These are phyloP conservation scores for Hyaloscypha variabilis DNA, from an alignment of 495 filamentous ascomycete species.

Conservation along the genomic window DNA sequence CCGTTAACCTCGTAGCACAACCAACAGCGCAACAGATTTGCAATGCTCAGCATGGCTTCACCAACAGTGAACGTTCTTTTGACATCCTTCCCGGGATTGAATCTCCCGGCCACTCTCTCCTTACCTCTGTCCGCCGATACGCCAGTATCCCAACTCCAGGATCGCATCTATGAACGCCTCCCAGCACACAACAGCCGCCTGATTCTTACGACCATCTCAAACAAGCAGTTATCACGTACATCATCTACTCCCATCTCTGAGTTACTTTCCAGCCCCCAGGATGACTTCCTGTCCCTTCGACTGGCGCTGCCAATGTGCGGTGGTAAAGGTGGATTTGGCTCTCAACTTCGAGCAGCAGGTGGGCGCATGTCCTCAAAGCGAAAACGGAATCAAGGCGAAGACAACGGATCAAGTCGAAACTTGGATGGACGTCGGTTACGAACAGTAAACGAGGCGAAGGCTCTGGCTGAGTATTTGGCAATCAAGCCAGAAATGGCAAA, in stretches of 20 bases:
- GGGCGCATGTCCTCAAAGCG: slow-evolving; percentile 95
- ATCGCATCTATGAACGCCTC: slow-evolving; percentile 63
- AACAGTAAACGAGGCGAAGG: slow-evolving; percentile 93
- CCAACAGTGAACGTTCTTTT: slow-evolving; percentile 77
- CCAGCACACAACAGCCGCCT: slow-evolving; percentile 60
- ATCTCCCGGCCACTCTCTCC: slow-evolving; percentile 75
- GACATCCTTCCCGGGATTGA: slow-evolving; percentile 79
- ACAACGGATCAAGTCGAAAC: slow-evolving; percentile 87
- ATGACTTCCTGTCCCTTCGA: slow-evolving; percentile 78
- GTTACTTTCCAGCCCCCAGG: slow-evolving; percentile 48
- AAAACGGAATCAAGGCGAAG: slow-evolving; percentile 82
- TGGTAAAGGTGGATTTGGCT: slow-evolving; percentile 97
- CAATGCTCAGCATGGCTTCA: slow-evolving; percentile 38
- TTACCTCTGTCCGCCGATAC: slow-evolving; percentile 68
- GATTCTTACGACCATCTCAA: slow-evolving; percentile 80
- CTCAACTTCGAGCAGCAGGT: slow-evolving; percentile 92
- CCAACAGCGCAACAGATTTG: neutral
- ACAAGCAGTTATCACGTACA: slow-evolving; percentile 61
- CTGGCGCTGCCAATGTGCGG: slow-evolving; percentile 76
- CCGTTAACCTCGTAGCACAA: neutral
- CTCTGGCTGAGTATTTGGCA: slow-evolving; percentile 90
- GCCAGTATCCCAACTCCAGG: slow-evolving; percentile 65
- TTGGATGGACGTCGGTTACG: slow-evolving; percentile 89
- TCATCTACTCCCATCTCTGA: slow-evolving; percentile 52
- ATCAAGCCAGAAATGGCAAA: slow-evolving; percentile 97